phyloP scores from a whole-genome alignment of 345 rosid species.

The Anastatica hierochuntica region DNA sequence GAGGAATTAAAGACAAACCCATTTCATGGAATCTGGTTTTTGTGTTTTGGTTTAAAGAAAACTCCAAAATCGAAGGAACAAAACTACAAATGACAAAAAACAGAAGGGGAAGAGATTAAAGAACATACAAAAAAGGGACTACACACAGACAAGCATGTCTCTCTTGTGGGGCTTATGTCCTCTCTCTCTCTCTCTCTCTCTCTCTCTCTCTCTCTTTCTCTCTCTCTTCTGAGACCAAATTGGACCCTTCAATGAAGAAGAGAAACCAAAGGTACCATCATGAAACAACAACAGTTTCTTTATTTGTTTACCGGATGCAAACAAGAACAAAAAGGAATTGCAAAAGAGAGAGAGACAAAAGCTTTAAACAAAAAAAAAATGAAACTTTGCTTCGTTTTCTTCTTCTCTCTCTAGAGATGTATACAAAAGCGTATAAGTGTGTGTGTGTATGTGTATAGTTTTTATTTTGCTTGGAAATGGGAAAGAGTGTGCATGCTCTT shows the following conservation, averaged over 20 bases:
- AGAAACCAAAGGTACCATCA: slow-evolving; percentile 22
- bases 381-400: not conserved
- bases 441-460: not conserved
- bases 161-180: slow-evolving; percentile 36
- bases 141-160: slow-evolving; percentile 34
- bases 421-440: not conserved
- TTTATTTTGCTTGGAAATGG: slow-evolving; percentile 33
- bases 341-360: slow-evolving; percentile 5
- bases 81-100: slow-evolving; percentile 30
- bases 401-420: slow-evolving; percentile 10
- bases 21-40: slow-evolving; percentile 32
- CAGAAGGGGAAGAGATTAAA: slow-evolving; percentile 20
- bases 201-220: slow-evolving; percentile 13
- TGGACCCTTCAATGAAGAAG: slow-evolving; percentile 43
- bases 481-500: slow-evolving; percentile 55
- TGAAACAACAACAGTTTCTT: slow-evolving; percentile 19
- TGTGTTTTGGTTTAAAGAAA: not conserved
- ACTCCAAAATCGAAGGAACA: slow-evolving; percentile 56
- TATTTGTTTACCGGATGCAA: slow-evolving; percentile 18
- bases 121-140: slow-evolving; percentile 29
- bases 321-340: slow-evolving; percentile 19
- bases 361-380: not conserved
- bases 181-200: slow-evolving; percentile 17
- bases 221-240: slow-evolving; percentile 31
- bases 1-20: slow-evolving; percentile 23